Evolutionary conservation across 495 filamentous ascomycete species (phyloP), one percentile per base, ranked within the genome.

Genomic region (Pyrenula aspistea): DNA sequence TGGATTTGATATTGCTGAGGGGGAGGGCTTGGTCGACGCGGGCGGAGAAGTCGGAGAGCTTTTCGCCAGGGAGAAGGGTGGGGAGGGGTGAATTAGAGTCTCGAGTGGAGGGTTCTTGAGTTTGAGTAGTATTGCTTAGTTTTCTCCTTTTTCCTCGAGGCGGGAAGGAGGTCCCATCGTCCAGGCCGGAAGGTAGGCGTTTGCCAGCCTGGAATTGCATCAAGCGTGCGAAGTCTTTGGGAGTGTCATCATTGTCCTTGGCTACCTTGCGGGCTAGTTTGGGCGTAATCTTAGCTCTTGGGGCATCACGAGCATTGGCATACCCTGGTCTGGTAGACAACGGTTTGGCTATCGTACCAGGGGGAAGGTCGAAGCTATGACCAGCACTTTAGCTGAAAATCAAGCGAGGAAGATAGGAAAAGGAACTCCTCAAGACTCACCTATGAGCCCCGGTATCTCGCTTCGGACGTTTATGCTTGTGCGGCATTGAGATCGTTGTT

Each of bases 1-100:
- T 78, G 61, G 70, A 78, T 20, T 84, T 79, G 59, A 87, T 70
- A 0, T 76, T 79, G 19, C 81, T 71, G 10, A 98, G 67, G 0
- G 93, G 93, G 22, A 98, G 71, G 1, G 88, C 85, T 24, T 88
- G 86, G 63, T 97, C 85, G 8, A 98, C 93, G 3, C 93, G 83
- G 47, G 87, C 84, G 1, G 81, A 72, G 66, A 95, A 98, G 56
- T 93, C 88, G 1, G 82, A 82, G 57, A 98, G 73, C 23, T 78
- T 77, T 69, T 98, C 93, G 20, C 88, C 87, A 0, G 91, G 89
- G 11, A 80, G 73, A 53, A 98, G 96, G 52, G 77, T 87, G 2
- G 81, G 86, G 1, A 79, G 60, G 4, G 70, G 65, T 1, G 54
- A 20, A 2, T 25, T 55, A 52, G 57, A 50, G 25, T 53, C 25